phyloP scores from a whole-genome alignment of 2,329 filamentous ascomycete genomes.

The Sphaerulina populicola region DNA sequence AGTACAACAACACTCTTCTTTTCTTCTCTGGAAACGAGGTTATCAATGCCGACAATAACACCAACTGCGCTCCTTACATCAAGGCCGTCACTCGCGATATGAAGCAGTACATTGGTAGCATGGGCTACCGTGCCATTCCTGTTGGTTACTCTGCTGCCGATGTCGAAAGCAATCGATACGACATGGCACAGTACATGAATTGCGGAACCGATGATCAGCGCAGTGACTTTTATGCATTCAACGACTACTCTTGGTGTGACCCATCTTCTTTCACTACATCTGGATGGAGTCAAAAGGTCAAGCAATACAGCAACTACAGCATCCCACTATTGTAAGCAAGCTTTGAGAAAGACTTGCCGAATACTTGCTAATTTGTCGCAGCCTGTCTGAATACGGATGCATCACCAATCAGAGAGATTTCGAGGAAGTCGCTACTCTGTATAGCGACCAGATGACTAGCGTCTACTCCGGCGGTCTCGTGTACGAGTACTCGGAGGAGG shows the following conservation, averaged over 20 bases:
- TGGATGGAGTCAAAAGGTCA: constrained; percentile 81
- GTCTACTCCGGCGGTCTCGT: constrained; percentile 95
- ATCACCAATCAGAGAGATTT: constrained; percentile 74
- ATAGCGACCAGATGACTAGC: constrained; percentile 69
- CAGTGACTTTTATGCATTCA: constrained; percentile 82
- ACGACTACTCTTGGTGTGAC: constrained; percentile 82
- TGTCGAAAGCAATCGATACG: constrained; percentile 72
- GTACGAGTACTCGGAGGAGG: constrained; percentile 85
- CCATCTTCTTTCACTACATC: constrained; percentile 59
- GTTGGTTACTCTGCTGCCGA: constrained; percentile 81
- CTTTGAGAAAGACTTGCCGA: neutral
- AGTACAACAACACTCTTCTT: constrained; percentile 78
- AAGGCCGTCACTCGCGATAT: constrained; percentile 69
- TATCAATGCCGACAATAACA: constrained; percentile 52
- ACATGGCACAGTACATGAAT: constrained; percentile 89
- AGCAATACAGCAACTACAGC: constrained; percentile 78
- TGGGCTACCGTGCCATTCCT: constrained; percentile 59
- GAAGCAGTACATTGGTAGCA: constrained; percentile 70
- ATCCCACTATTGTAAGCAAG: constrained; percentile 64
- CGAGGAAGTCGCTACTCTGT: constrained; percentile 68
- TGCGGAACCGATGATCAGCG: constrained; percentile 76
- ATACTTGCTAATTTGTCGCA: constrained; percentile 21
- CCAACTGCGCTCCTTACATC: constrained; percentile 58
- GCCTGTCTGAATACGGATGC: constrained; percentile 90
- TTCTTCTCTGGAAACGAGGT: constrained; percentile 78